phyloP scores from a whole-genome alignment of 495 filamentous ascomycete genomes.

The Talaromyces proteolyticus region DNA sequence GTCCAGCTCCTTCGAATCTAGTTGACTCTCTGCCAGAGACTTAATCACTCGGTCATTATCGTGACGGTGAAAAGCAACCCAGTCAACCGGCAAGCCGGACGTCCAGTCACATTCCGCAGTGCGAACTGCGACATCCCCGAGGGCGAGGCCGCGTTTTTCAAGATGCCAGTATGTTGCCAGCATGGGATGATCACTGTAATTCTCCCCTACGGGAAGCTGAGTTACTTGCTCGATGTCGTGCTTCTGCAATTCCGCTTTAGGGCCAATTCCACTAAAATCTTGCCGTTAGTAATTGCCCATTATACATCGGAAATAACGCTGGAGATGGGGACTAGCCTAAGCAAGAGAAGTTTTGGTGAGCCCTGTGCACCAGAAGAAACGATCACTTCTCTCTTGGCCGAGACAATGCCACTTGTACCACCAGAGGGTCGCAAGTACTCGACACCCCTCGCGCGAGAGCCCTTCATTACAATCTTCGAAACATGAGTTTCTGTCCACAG shows the following conservation, averaged over 20 bases:
- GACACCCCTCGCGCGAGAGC: not conserved
- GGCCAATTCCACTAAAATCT: conserved; percentile 35
- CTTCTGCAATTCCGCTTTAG: conserved; percentile 13
- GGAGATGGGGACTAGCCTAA: conserved; percentile 10
- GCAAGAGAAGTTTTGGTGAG: conserved; percentile 29
- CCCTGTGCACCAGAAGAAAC: conserved; percentile 21
- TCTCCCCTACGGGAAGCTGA: conserved; percentile 26
- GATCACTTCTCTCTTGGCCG: conserved; percentile 34
- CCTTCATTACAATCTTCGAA: conserved; percentile 11
- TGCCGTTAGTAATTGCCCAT: not conserved
- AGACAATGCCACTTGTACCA: conserved; percentile 16
- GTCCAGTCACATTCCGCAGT: conserved; percentile 39
- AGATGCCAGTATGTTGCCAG: conserved; percentile 9
- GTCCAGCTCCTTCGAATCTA: conserved; percentile 40
- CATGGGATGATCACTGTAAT: conserved; percentile 28
- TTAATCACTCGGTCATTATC: conserved; percentile 12
- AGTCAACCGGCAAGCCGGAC: conserved; percentile 10
- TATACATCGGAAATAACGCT: not conserved
- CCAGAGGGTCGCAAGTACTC: conserved; percentile 12
- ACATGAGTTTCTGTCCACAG: conserved; percentile 17
- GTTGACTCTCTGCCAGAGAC: conserved; percentile 10
- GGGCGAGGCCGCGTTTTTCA: conserved; percentile 18
- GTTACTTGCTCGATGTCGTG: conserved; percentile 16
- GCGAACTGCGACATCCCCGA: conserved; percentile 19
- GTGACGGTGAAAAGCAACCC: conserved; percentile 24